Conservation (phyloP, 140 eudicot species). For the Anethum foeniculum region DNA sequence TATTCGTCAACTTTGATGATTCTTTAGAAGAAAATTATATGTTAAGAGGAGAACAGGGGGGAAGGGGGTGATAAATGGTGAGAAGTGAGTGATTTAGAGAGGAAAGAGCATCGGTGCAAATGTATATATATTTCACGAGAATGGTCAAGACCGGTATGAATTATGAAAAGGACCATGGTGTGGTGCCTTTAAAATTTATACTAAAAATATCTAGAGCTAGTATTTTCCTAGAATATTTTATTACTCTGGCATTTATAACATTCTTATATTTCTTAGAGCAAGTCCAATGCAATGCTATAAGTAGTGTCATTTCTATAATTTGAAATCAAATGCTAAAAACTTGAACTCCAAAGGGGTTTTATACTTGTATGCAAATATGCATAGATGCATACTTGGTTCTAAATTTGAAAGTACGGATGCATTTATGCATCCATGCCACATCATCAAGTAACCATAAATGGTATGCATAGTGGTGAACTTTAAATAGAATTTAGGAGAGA, state of each 20-base stretch:
- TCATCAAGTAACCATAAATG: too few relatives aligned
- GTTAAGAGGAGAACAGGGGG: background rate
- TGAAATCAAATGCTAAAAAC: too few relatives aligned
- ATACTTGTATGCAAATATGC: too few relatives aligned
- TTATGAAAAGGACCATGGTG: background rate
- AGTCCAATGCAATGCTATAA: too few relatives aligned
- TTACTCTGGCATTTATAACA: background rate
- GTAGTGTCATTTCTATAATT: too few relatives aligned
- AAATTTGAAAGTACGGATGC: too few relatives aligned
- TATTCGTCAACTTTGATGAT: background rate
- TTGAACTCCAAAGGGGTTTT: too few relatives aligned
- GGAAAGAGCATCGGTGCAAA: background rate
- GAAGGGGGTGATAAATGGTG: background rate
- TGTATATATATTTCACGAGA: background rate
- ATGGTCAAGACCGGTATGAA: background rate
- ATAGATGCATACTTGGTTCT: too few relatives aligned
- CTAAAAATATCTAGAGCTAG: background rate
- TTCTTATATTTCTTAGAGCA: background rate
- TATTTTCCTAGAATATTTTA: background rate
- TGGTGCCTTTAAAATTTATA: background rate
- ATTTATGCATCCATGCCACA: too few relatives aligned
- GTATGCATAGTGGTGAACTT: too few relatives aligned
- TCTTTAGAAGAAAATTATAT: background rate
- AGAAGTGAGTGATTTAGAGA: background rate
- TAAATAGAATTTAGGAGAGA: too few relatives aligned